phyloP scores from a whole-genome alignment of 257 asterid genomes.

The Jacaranda copaia region DNA sequence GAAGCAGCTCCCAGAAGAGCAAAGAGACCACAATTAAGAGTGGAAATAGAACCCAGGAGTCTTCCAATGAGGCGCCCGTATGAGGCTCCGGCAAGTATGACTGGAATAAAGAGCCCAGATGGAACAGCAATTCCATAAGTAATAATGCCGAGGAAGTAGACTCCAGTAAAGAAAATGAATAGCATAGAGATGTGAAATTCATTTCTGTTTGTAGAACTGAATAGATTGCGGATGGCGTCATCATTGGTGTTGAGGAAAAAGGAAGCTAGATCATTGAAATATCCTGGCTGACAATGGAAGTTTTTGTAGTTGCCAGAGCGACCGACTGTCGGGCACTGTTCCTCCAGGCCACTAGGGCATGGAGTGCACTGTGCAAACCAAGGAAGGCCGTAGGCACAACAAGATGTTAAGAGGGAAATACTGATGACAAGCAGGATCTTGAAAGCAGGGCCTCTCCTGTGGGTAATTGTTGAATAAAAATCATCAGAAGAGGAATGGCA shows the following conservation, averaged over 20 bases:
- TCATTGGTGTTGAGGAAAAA: slow-evolving; percentile 88
- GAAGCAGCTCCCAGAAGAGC: slow-evolving; percentile 97
- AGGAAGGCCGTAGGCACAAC: slow-evolving; percentile 84
- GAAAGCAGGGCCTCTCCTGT: slow-evolving; percentile 85
- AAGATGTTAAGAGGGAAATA: slow-evolving; percentile 79
- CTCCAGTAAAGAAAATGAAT: slow-evolving; percentile 60
- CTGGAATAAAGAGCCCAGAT: slow-evolving; percentile 97
- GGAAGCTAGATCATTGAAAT: slow-evolving; percentile 92
- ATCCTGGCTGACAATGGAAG: slow-evolving; percentile 80
- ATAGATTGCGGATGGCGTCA: slow-evolving; percentile 89
- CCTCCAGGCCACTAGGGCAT: slow-evolving; percentile 64
- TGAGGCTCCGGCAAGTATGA: slow-evolving; percentile 98
- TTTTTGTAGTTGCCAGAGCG: slow-evolving; percentile 84
- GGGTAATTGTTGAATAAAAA: slow-evolving; percentile 33
- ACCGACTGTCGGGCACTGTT: slow-evolving; percentile 74
- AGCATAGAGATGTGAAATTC: slow-evolving; percentile 75
- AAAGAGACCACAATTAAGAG: slow-evolving; percentile 77
- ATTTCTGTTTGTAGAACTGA: slow-evolving; percentile 51
- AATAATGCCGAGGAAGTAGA: slow-evolving; percentile 72
- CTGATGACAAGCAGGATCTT: slow-evolving; percentile 73
- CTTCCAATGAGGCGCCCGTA: slow-evolving; percentile 89
- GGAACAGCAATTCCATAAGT: slow-evolving; percentile 98
- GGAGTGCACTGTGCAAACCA: slow-evolving; percentile 83
- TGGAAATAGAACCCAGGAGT: slow-evolving; percentile 67
- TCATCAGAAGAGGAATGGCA: slow-evolving; percentile 32